Evolutionary conservation across 257 asterid species (phyloP), one percentile per base, ranked within the genome.

Genomic region (Gardenia jasminoides): DNA sequence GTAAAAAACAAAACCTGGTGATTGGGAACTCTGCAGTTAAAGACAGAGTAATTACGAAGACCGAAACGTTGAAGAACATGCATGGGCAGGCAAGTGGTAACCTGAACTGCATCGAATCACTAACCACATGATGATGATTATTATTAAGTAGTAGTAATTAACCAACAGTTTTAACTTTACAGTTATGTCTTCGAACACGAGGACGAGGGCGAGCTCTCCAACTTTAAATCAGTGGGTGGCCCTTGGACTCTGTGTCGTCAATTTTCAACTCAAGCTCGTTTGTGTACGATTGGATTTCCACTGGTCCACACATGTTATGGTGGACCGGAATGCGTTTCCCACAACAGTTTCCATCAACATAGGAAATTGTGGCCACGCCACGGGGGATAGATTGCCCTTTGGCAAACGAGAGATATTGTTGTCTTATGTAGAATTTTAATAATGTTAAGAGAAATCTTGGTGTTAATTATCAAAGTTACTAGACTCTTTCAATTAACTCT

Each of bases 131-230:
- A 68, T 80, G 75, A 68, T 36, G 62, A 72, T 64, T n/a, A 43
- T 64, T 50, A 33, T 71, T 19, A 43, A 70, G 39, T 7, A 17
- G 3, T 44, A n/a, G 46, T 1, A 0, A 52, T 52, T 12, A 30
- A 28, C 24, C 33, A 36, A 24, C 74, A 68, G 41, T 46, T 68
- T 64, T 54, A 79, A 76, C 88, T 84, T 86, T 77, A 88, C 82
- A 82, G 88, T 78, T 76, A n/a, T 47, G 77, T 75, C 80, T 87
- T 80, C 68, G 78, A 88, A 86, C 92, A 90, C 91, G 85, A 90
- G 94, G 85, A 90, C 91, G 85, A 90, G 94, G 85, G 83, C 92
- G 88, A 79, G 86, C 54, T 83, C 86, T 78, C 81, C 90, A 88
- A 87, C 77, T 83, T 70, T 72, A 30, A 30, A 74, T 46, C 77